Evolutionary conservation across 495 filamentous ascomycete genomes (phyloP).

Genomic region (Aspergillus funiculosus): DNA sequence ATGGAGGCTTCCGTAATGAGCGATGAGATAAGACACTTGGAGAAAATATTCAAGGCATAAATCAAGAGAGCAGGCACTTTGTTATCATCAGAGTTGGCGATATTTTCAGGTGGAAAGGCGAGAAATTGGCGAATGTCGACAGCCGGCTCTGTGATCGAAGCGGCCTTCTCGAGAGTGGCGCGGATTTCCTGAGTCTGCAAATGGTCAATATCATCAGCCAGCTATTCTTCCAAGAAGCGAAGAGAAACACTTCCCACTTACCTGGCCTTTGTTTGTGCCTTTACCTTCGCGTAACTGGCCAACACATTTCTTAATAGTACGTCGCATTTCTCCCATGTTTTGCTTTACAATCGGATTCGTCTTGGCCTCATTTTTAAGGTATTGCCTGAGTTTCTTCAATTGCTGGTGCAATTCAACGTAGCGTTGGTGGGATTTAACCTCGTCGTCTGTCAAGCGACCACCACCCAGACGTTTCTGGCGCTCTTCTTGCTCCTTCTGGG

Average conservation of each 20-base stretch:
- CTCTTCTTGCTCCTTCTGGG: slow-evolving; percentile 27
- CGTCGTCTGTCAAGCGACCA: slow-evolving; percentile 23
- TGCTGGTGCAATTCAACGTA: slow-evolving; percentile 66
- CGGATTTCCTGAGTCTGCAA: slow-evolving; percentile 44
- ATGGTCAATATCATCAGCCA: slow-evolving; percentile 10
- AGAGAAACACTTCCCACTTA: slow-evolving; percentile 13
- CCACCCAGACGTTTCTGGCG: slow-evolving; percentile 29
- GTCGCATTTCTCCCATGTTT: slow-evolving; percentile 67
- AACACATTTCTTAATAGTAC: slow-evolving; percentile 62
- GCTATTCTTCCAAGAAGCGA: slow-evolving; percentile 2
- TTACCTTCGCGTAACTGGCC: slow-evolving; percentile 66
- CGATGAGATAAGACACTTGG: slow-evolving; percentile 70
- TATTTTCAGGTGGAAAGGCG: slow-evolving; percentile 47
- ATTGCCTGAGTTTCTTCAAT: slow-evolving; percentile 65
- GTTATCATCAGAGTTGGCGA: slow-evolving; percentile 48
- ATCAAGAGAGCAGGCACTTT: slow-evolving; percentile 66
- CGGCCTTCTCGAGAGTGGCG: slow-evolving; percentile 40
- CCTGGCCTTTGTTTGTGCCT: slow-evolving; percentile 54
- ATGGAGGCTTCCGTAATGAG: slow-evolving; percentile 69
- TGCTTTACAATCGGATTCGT: slow-evolving; percentile 53
- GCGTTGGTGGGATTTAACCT: slow-evolving; percentile 46
- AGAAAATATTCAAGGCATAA: slow-evolving; percentile 76
- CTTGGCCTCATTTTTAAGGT: slow-evolving; percentile 42
- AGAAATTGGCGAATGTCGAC: slow-evolving; percentile 68
- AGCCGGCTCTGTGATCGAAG: slow-evolving; percentile 44